Percentiles rank a stretch among this genome's conserved stretches.
phyloP scores from a whole-genome alignment of 164 flowering plant species.

The Vitis rotundifolia region DNA sequence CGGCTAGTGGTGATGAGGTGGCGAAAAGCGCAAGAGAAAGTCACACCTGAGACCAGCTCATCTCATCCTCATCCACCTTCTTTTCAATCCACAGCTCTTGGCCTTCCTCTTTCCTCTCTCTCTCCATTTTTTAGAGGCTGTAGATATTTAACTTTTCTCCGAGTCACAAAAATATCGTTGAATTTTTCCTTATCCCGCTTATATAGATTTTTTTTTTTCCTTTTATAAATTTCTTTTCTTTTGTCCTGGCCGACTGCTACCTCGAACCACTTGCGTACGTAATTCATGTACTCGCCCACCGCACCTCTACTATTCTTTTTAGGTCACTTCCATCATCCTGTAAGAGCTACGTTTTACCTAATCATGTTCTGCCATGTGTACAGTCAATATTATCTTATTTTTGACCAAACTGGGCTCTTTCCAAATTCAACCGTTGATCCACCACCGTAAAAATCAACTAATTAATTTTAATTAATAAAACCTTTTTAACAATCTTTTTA shows the following conservation, averaged over 20 bases:
- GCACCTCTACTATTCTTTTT: too few relatives aligned
- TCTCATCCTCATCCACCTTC: neutral
- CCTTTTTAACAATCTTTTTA: too few relatives aligned
- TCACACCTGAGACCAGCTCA: constrained; percentile 2
- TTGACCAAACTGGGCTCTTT: neutral
- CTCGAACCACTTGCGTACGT: too few relatives aligned
- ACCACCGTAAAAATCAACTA: too few relatives aligned
- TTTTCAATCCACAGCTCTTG: constrained; percentile 16
- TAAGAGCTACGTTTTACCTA: too few relatives aligned
- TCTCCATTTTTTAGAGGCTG: constrained; percentile 7
- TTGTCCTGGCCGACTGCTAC: too few relatives aligned
- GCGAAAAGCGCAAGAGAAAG: constrained; percentile 29
- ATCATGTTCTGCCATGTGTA: too few relatives aligned
- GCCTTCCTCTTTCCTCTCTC: constrained; percentile 2
- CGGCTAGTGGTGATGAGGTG: constrained; percentile 39
- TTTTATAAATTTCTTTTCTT: neutral
- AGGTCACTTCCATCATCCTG: too few relatives aligned
- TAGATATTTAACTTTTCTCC: constrained; percentile 19
- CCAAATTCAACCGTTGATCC: neutral
- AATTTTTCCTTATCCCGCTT: too few relatives aligned
- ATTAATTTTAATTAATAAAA: too few relatives aligned
- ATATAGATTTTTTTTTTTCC: neutral
- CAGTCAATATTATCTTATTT: too few relatives aligned
- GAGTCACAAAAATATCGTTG: constrained; percentile 1
- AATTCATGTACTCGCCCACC: too few relatives aligned